phyloP scores from a whole-genome alignment of 2,329 filamentous ascomycete species.

The Apiospora pterosperma region DNA sequence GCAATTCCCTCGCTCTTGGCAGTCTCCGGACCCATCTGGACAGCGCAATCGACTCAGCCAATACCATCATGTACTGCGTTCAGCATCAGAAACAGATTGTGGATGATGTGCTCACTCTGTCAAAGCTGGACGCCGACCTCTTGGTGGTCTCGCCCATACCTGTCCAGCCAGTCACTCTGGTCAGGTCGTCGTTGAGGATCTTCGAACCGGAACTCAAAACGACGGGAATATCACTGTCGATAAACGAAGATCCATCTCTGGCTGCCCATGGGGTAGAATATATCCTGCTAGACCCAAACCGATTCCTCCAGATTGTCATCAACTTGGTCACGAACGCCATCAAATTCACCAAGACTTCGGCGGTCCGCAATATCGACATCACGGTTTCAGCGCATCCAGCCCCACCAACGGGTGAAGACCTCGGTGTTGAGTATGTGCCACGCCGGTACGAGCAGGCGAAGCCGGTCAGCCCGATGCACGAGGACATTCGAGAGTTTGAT shows the following conservation, averaged over 20 bases:
- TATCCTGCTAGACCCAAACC: conserved; percentile 67
- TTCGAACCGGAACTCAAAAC: conserved; percentile 72
- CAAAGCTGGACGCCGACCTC: conserved; percentile 73
- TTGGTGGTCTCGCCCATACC: conserved; percentile 69
- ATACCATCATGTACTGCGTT: conserved; percentile 74
- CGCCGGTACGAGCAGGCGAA: conserved; percentile 40
- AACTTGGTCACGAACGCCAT: conserved; percentile 79
- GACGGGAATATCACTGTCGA: conserved; percentile 63
- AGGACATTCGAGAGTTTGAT: neutral
- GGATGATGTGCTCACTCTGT: conserved; percentile 71
- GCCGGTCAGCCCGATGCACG: conserved; percentile 5
- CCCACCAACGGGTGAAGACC: conserved; percentile 34
- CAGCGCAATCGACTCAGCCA: conserved; percentile 67
- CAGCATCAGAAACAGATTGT: conserved; percentile 78
- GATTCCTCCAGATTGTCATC: conserved; percentile 75
- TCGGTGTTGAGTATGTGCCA: conserved; percentile 60
- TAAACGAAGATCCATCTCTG: conserved; percentile 62
- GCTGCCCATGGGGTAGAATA: conserved; percentile 56
- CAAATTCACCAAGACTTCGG: conserved; percentile 70
- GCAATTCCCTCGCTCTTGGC: neutral
- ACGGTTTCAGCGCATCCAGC: conserved; percentile 41
- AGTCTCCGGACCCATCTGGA: conserved; percentile 42
- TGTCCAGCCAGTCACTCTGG: conserved; percentile 63
- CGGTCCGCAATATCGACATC: conserved; percentile 52
- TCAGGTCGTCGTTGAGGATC: conserved; percentile 69